These are phyloP conservation scores for Aspergillus aculeatus DNA, from an alignment of 2,329 filamentous ascomycete genomes.

Conservation along the genomic window DNA sequence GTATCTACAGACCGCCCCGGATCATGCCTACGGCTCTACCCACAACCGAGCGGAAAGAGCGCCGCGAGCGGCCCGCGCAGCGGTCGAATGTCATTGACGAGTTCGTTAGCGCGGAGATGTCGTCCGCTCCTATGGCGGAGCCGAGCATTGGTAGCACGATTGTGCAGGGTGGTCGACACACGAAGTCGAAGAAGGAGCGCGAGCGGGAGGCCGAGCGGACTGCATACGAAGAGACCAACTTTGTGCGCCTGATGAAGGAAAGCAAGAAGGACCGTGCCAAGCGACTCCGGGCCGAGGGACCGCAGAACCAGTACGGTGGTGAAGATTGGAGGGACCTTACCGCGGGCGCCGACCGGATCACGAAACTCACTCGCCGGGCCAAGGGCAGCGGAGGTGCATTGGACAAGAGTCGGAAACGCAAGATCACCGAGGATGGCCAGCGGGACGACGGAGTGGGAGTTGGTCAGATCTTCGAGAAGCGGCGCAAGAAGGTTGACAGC, in stretches of 20 bases:
- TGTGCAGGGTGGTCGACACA: constrained; percentile 70
- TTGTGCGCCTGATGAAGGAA: constrained; percentile 78
- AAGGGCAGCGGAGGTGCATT: constrained; percentile 57
- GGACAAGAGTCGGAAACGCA: constrained; percentile 84
- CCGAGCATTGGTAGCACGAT: constrained; percentile 93
- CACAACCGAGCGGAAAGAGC: constrained; percentile 58
- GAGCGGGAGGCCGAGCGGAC: constrained; percentile 74
- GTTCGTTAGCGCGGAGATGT: constrained; percentile 83
- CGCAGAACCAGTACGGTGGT: constrained; percentile 70
- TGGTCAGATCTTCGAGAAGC: constrained; percentile 59
- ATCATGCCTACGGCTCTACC: constrained; percentile 87
- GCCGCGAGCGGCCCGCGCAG: constrained; percentile 59
- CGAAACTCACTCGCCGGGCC: constrained; percentile 73
- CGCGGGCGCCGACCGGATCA: constrained; percentile 82
- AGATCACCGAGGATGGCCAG: constrained; percentile 67
- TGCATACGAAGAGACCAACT: constrained; percentile 90
- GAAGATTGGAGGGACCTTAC: constrained; percentile 90
- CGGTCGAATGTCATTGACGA: constrained; percentile 88
- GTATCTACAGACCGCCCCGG: constrained; percentile 83
- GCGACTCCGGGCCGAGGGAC: constrained; percentile 48
- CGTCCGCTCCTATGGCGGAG: constrained; percentile 74
- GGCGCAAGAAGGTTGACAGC: constrained; percentile 45
- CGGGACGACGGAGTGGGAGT: constrained; percentile 63
- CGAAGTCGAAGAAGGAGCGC: constrained; percentile 74
- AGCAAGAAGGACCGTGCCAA: constrained; percentile 82